Percentiles rank a stretch among this genome's conserved stretches.
Evolutionary conservation across 2,329 filamentous ascomycete genomes (phyloP).

Genomic region (Neonectria magnoliae): DNA sequence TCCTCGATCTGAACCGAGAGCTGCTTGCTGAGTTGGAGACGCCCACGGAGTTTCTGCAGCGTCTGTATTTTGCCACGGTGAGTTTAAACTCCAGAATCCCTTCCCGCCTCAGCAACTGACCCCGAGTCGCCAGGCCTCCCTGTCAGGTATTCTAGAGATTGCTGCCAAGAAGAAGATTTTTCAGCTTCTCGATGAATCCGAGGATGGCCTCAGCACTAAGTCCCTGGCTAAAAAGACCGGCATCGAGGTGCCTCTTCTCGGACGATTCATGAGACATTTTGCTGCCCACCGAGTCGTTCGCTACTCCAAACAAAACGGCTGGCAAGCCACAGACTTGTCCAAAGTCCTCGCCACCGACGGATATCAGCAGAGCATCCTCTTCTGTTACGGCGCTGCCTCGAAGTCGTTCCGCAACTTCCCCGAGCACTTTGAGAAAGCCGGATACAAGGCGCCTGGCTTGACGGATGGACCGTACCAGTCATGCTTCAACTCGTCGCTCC

Average conservation of each 20-base stretch:
- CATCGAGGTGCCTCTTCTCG: constrained; percentile 14
- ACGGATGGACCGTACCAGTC: constrained; percentile 23
- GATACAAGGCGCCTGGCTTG: constrained; percentile 16
- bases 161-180: constrained; percentile 24
- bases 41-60: constrained; percentile 26
- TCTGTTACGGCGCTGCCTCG: constrained; percentile 22
- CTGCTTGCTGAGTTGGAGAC: constrained; percentile 29
- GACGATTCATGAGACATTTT: constrained; percentile 32
- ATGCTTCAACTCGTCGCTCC: constrained; percentile 14
- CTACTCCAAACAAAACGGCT: constrained; percentile 19
- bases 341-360: constrained; percentile 22
- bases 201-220: constrained; percentile 15
- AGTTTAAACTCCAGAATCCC: too few species aligned
- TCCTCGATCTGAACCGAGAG: constrained; percentile 24
- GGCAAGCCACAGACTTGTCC: constrained; percentile 24
- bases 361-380: constrained; percentile 26
- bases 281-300: constrained; percentile 19
- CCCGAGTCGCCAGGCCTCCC: constrained; percentile 14
- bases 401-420: constrained; percentile 19
- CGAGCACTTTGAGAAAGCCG: constrained; percentile 23
- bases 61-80: constrained; percentile 22
- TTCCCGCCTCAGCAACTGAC: too few species aligned
- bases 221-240: constrained; percentile 17
- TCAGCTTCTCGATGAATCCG: constrained; percentile 8
- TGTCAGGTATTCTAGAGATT: constrained; percentile 20